A percentile compares a stretch with the other conserved stretches of the same genome.
Evolutionary conservation across 2,329 filamentous ascomycete genomes (phyloP).

Genomic region (Alternaria consortialis): DNA sequence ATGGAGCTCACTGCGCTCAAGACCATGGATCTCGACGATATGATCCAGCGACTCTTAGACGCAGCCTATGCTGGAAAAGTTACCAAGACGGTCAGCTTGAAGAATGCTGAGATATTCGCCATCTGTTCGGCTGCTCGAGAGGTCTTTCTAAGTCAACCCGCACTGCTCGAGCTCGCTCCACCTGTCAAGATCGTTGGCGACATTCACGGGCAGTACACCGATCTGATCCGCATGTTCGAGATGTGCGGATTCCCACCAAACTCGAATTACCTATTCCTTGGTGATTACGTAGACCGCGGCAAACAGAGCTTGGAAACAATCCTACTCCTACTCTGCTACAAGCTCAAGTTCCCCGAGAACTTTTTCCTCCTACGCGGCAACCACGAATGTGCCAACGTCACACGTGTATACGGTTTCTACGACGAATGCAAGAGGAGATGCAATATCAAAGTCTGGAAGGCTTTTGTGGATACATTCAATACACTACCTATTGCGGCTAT

Average conservation of each 20-base stretch:
- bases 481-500: constrained; percentile 95
- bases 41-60: constrained; percentile 92
- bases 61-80: constrained; percentile 96
- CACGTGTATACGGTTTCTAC: constrained; percentile 95
- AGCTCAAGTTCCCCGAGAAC: constrained; percentile 96
- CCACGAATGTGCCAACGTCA: constrained; percentile 96
- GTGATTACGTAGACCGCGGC: constrained; percentile 95
- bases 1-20: constrained; percentile 93
- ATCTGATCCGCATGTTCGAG: constrained; percentile 95
- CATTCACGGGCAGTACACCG: constrained; percentile 95
- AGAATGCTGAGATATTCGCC: constrained; percentile 95
- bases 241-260: constrained; percentile 97
- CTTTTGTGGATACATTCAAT: constrained; percentile 96
- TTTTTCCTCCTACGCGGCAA: constrained; percentile 96
- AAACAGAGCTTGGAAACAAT: constrained; percentile 98
- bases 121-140: constrained; percentile 91
- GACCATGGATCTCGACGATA: constrained; percentile 93
- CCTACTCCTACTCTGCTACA: constrained; percentile 90
- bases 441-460: constrained; percentile 98
- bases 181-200: constrained; percentile 98
- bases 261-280: constrained; percentile 92
- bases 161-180: constrained; percentile 87
- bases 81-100: constrained; percentile 95
- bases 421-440: constrained; percentile 96
- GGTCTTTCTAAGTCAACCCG: constrained; percentile 88